A percentile compares a stretch with the other conserved stretches of the same genome.
These are phyloP conservation scores for Auriculariales sp. DNA, from an alignment of 768 basidiomycete species.

Conservation along the genomic window DNA sequence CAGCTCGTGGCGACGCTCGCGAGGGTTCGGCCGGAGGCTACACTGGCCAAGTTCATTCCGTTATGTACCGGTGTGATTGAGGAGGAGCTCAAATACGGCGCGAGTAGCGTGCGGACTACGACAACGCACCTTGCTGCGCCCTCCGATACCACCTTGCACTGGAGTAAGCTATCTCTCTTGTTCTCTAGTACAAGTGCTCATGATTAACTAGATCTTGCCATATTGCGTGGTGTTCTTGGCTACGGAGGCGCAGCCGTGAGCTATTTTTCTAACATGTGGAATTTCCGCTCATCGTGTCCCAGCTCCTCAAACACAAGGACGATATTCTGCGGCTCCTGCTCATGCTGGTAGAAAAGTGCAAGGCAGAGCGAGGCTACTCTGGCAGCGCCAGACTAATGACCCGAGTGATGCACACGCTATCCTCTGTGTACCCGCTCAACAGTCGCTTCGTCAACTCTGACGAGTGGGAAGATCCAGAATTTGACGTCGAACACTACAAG, in stretches of 20 bases:
- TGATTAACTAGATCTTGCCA: slow-evolving; percentile 45
- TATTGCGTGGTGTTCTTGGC: slow-evolving; percentile 70
- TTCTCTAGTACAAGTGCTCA: not conserved
- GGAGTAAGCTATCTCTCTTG: slow-evolving; percentile 43
- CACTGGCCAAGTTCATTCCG: slow-evolving; percentile 66
- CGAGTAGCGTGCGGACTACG: slow-evolving; percentile 73
- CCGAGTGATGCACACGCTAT: slow-evolving; percentile 59
- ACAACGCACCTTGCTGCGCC: slow-evolving; percentile 58
- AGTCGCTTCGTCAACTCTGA: slow-evolving; percentile 67
- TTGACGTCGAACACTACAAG: slow-evolving; percentile 43
- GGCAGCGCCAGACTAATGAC: slow-evolving; percentile 66
- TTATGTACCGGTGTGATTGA: slow-evolving; percentile 64
- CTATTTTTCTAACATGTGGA: not conserved
- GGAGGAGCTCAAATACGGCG: slow-evolving; percentile 79
- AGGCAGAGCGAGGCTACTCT: slow-evolving; percentile 79
- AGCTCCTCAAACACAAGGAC: slow-evolving; percentile 59
- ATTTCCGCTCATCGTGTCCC: not conserved
- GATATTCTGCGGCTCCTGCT: slow-evolving; percentile 47
- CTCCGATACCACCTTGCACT: slow-evolving; percentile 82
- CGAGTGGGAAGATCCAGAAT: slow-evolving; percentile 64
- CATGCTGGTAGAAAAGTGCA: slow-evolving; percentile 62
- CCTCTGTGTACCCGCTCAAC: slow-evolving; percentile 62
- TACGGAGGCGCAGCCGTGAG: slow-evolving; percentile 48
- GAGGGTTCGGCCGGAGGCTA: slow-evolving; percentile 59
- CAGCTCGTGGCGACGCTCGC: slow-evolving; percentile 78